A percentile compares a stretch with the other conserved stretches of the same genome.
Conservation (phyloP, 257 asterid genomes). For the Ehretia macrophylla region DNA sequence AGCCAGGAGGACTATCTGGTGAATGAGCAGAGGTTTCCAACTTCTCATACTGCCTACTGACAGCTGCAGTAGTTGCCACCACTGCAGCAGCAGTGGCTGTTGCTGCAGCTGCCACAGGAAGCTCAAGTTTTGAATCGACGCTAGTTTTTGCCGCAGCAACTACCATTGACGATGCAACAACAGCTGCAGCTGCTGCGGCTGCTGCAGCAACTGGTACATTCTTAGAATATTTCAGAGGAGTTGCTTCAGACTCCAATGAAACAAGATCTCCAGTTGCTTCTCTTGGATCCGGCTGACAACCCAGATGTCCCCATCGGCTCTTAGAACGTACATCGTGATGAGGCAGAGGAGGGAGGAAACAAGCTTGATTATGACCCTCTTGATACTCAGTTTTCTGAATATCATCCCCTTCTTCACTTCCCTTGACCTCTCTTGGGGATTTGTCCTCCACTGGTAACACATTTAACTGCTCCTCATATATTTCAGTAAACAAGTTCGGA, state of each 20-base stretch:
- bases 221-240: constrained; percentile 33
- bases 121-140: constrained; percentile 49
- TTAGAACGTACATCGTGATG: constrained; percentile 38
- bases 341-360: constrained; percentile 75
- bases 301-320: constrained; percentile 31
- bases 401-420: constrained; percentile 32
- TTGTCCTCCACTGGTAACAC: constrained; percentile 31
- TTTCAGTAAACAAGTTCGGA: constrained; percentile 74
- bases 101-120: constrained; percentile 91
- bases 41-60: constrained; percentile 60
- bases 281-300: constrained; percentile 28
- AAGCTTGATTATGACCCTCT: constrained; percentile 33
- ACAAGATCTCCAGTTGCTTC: constrained; percentile 30
- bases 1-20: constrained; percentile 36
- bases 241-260: constrained; percentile 39
- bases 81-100: constrained; percentile 95
- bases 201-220: constrained; percentile 85
- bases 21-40: constrained; percentile 45
- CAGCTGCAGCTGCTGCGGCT: constrained; percentile 75
- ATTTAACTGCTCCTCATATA: constrained; percentile 47
- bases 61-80: constrained; percentile 77
- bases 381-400: constrained; percentile 25
- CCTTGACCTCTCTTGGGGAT: constrained; percentile 35
- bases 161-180: constrained; percentile 90
- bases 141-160: constrained; percentile 71